phyloP scores from a whole-genome alignment of 345 rosid genomes.

The Lagerstroemia speciosa region DNA sequence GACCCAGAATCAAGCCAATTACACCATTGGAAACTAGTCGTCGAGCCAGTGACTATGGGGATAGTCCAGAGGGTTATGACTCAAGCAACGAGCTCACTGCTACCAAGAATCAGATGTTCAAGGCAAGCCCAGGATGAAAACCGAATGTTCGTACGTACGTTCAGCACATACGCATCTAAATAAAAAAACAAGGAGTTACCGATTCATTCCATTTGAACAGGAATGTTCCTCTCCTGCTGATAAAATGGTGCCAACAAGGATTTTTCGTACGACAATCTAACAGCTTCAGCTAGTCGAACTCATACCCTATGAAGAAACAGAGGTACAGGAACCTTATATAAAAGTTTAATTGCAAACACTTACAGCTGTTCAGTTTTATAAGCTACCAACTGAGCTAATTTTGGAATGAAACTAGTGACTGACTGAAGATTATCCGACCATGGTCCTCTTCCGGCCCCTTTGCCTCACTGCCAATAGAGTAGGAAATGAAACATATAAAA shows the following conservation, averaged over 20 bases:
- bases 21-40: too few species aligned
- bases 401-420: neutral
- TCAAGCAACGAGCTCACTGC: too few species aligned
- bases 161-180: too few species aligned
- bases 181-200: too few species aligned
- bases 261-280: neutral
- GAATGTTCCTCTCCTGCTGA: neutral
- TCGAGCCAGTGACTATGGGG: too few species aligned
- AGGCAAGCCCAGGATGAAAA: too few species aligned
- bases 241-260: neutral
- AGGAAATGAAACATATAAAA: constrained; percentile 6
- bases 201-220: neutral
- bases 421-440: constrained; percentile 56
- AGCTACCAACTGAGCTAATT: neutral
- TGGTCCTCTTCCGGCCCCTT: constrained; percentile 89
- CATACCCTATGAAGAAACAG: neutral
- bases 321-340: neutral
- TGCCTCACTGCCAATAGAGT: constrained; percentile 52
- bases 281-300: neutral
- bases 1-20: too few species aligned
- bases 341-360: neutral
- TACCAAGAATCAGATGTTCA: too few species aligned
- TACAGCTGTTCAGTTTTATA: neutral
- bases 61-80: too few species aligned
- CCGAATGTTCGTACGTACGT: too few species aligned